phyloP scores from a whole-genome alignment of 2,329 filamentous ascomycete species.

The Harringtonia lauricola region DNA sequence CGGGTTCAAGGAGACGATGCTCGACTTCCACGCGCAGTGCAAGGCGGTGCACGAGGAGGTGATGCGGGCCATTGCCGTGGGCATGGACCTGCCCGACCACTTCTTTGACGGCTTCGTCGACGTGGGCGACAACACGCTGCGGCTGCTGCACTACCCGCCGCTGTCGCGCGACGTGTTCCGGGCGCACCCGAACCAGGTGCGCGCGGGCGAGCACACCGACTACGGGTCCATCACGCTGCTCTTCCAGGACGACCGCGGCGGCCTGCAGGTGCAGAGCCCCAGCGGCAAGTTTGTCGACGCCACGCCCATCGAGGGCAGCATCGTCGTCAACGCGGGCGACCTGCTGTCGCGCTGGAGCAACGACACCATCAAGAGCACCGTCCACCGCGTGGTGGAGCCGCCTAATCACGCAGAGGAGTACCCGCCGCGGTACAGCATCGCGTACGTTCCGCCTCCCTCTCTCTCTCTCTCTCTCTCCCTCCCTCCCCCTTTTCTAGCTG shows the following conservation, averaged over 20 bases:
- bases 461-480: not conserved
- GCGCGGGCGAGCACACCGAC: conserved; percentile 68
- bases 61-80: conserved; percentile 78
- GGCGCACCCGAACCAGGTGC: conserved; percentile 56
- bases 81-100: conserved; percentile 55
- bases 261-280: conserved; percentile 53
- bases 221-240: conserved; percentile 51
- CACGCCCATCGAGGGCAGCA: conserved; percentile 67
- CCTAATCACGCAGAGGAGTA: conserved; percentile 47
- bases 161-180: conserved; percentile 55
- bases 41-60: conserved; percentile 64
- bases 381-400: conserved; percentile 84
- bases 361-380: conserved; percentile 79
- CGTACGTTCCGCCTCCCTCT: conserved; percentile 36
- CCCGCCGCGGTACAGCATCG: conserved; percentile 75
- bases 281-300: conserved; percentile 72
- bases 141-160: conserved; percentile 66
- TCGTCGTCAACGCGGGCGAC: conserved; percentile 85
- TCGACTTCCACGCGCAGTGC: conserved; percentile 59
- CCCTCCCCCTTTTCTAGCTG: not conserved
- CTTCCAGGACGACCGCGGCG: conserved; percentile 48
- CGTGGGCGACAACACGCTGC: conserved; percentile 57
- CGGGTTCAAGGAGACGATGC: conserved; percentile 31
- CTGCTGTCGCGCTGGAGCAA: conserved; percentile 82
- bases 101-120: conserved; percentile 73